Conservation (phyloP, 2,329 filamentous ascomycete species). For the Ustilaginoidea virens region DNA sequence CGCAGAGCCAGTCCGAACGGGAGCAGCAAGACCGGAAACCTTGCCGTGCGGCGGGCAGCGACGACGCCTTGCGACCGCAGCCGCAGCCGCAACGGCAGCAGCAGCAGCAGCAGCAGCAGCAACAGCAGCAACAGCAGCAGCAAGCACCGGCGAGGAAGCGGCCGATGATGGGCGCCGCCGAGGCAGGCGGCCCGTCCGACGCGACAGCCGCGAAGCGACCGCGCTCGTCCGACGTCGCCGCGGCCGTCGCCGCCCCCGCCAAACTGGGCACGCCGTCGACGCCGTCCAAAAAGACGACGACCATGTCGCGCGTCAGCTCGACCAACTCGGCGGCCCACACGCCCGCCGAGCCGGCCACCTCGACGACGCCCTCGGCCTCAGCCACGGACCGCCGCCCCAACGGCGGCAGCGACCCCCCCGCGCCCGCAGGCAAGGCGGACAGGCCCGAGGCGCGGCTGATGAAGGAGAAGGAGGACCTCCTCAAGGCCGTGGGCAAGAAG, state of each 20-base stretch:
- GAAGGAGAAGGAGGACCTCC: slow-evolving; percentile 20
- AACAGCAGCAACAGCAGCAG: slow-evolving; percentile 26
- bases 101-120: too few species aligned
- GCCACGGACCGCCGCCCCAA: slow-evolving; percentile 14
- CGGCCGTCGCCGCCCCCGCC: slow-evolving; percentile 14
- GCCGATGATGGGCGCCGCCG: slow-evolving; percentile 24
- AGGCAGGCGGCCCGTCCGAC: slow-evolving; percentile 18
- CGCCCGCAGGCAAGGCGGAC: slow-evolving; percentile 9
- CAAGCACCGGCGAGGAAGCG: slow-evolving; percentile 29
- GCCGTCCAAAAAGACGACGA: slow-evolving; percentile 32
- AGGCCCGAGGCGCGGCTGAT: slow-evolving; percentile 12
- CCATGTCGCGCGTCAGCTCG: slow-evolving; percentile 39
- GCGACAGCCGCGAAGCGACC: slow-evolving; percentile 25
- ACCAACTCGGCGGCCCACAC: slow-evolving; percentile 37
- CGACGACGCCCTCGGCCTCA: slow-evolving; percentile 14
- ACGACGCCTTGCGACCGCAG: too few species aligned
- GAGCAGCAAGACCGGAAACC: slow-evolving; percentile 15
- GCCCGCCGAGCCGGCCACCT: slow-evolving; percentile 27
- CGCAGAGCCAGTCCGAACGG: slow-evolving; percentile 9
- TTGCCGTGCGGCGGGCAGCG: slow-evolving; percentile 25
- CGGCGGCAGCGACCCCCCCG: slow-evolving; percentile 15
- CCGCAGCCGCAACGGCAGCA: too few species aligned
- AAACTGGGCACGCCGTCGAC: slow-evolving; percentile 29
- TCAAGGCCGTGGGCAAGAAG: slow-evolving; percentile 27
- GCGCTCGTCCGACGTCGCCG: slow-evolving; percentile 23